Base-by-base conservation (phyloP, 1,284 basidiomycete species). In the Cutaneotrichosporon cutaneum region DNA sequence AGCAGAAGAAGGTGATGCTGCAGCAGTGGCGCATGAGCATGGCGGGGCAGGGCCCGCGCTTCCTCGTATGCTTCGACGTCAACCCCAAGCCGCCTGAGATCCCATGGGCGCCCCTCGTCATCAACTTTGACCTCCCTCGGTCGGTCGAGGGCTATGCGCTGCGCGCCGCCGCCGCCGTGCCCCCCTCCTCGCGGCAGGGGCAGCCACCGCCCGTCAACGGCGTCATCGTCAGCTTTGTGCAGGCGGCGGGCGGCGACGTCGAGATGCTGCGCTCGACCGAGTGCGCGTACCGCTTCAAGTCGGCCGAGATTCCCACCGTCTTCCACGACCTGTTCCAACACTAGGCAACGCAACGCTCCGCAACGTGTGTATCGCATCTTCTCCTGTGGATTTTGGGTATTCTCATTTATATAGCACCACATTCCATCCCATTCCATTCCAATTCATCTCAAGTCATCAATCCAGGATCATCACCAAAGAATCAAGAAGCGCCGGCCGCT, bases 251-350 rank as follows among this genome's bases (percentile, higher is more conserved):
- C 36, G 94, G 94, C 51, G 94, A 97, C 76, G 92, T 97, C 54
- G 94, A 97, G 82, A 96, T 96, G 94, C 82, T 97, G 68, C 86
- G 94, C 73, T 93, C 90, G 70, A 94, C 96, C 82, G 94, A 97
- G 83, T 95, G 93, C 84, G 93, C 92, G 81, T 94, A 94, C 84
- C 91, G 93, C 85, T 94, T 81, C 74, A 81, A 81, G 76, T 78
- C 75, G 26, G 76, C 76, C 42, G 76, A 78, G 57, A 76, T 78
- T 54, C 76, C 76, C 1, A 64, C 68, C 42, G 74, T 76, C 4
- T 78, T 78, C 71, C 76, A 76, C 47, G 76, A 78, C 58, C 63
- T 78, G 57, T 78, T 78, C 65, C 72, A 76, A 58, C 72, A 75
- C 59, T 71, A 69, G 32, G 18, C 45, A 22, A 42, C 36, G 36